phyloP scores from a whole-genome alignment of 129 eudicot genomes.

The Flaveria ramosissima region DNA sequence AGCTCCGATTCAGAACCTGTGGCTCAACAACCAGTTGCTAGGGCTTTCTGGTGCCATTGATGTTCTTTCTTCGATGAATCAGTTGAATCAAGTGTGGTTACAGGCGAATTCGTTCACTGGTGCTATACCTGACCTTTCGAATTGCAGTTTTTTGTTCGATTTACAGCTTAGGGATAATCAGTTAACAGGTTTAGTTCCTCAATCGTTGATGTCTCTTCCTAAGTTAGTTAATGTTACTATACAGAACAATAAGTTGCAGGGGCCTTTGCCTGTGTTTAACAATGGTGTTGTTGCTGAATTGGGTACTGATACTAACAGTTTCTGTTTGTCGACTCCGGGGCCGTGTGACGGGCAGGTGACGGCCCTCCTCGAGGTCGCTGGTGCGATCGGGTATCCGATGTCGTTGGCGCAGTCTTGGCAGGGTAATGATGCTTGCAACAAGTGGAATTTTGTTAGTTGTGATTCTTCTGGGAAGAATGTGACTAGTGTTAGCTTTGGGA shows the following conservation, averaged over 20 bases:
- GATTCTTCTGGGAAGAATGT: constrained; percentile 12
- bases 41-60: constrained; percentile 28
- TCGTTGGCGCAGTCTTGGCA: constrained; percentile 1
- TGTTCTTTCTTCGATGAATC: constrained; percentile 4
- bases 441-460: background rate
- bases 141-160: background rate
- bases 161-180: constrained; percentile 18
- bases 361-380: background rate
- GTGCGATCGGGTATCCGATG: constrained; percentile 6
- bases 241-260: background rate
- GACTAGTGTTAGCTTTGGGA: background rate
- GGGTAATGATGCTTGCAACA: constrained; percentile 15
- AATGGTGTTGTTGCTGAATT: constrained; percentile 12
- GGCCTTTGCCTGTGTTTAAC: background rate
- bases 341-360: constrained; percentile 15
- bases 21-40: background rate
- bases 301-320: background rate
- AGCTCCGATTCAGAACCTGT: background rate
- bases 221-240: background rate
- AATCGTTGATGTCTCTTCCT: background rate
- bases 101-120: constrained; percentile 12
- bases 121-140: constrained; percentile 13
- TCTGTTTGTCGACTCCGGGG: background rate
- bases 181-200: constrained; percentile 7
- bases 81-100: background rate